phyloP scores from a whole-genome alignment of 345 rosid species.

The Salix exigua region DNA sequence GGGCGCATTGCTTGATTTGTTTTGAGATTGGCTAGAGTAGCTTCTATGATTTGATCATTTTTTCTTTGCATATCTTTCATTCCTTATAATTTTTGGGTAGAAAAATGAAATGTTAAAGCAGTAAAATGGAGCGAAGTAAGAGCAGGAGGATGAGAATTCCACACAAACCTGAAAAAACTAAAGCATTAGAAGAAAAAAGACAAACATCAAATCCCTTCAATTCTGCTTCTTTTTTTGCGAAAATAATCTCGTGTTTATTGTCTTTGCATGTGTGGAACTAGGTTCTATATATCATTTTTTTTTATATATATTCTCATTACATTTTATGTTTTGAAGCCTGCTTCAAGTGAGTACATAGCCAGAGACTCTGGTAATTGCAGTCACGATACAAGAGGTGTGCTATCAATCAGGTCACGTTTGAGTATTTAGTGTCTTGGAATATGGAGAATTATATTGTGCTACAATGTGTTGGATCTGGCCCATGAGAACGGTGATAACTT shows the following conservation, averaged over 20 bases:
- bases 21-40: neutral
- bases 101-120: too few species aligned
- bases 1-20: neutral
- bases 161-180: too few species aligned
- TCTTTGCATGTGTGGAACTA: neutral
- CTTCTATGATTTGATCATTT: neutral
- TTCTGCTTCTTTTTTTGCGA: too few species aligned
- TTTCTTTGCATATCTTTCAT: neutral
- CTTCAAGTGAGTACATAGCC: slow-evolving; percentile 9
- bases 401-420: slow-evolving; percentile 17
- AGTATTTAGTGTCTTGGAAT: neutral
- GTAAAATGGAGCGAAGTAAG: too few species aligned
- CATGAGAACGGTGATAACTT: neutral
- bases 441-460: neutral
- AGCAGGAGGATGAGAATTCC: too few species aligned
- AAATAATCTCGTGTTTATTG: too few species aligned
- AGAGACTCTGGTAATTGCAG: slow-evolving; percentile 25
- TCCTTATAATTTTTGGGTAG: too few species aligned
- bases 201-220: too few species aligned
- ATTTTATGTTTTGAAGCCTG: slow-evolving; percentile 9
- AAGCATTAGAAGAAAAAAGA: too few species aligned
- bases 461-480: neutral
- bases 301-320: neutral
- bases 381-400: slow-evolving; percentile 24
- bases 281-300: neutral